Percentiles rank a stretch among this genome's conserved stretches.
These are phyloP conservation scores for Boletus pseudo-olivaceus DNA, from an alignment of 768 basidiomycete genomes.

Conservation along the genomic window DNA sequence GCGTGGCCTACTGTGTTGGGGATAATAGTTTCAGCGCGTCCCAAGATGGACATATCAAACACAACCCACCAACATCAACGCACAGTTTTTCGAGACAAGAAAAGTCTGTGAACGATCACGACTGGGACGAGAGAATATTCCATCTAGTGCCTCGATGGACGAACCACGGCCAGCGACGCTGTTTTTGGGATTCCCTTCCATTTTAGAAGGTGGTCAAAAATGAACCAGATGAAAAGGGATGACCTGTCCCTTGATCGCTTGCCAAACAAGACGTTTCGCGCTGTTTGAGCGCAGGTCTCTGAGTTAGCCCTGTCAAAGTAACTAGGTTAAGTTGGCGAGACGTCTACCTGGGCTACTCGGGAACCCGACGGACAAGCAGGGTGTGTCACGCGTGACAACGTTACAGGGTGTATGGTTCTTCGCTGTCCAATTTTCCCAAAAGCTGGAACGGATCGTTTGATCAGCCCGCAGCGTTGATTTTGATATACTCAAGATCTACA, in stretches of 20 bases:
- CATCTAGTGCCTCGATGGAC: slow-evolving; percentile 10
- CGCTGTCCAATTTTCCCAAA: too few relatives aligned
- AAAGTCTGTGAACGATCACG: slow-evolving; percentile 11
- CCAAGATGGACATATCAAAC: slow-evolving; percentile 21
- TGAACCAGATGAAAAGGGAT: slow-evolving; percentile 28
- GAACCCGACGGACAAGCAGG: too few relatives aligned
- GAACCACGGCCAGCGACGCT: slow-evolving; percentile 11
- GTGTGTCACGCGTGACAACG: slow-evolving; percentile 16
- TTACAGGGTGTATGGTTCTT: slow-evolving; percentile 15
- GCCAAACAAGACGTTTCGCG: slow-evolving; percentile 17
- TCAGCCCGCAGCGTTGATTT: slow-evolving; percentile 9
- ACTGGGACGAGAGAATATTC: slow-evolving; percentile 19
- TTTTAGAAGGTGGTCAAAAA: slow-evolving; percentile 28
- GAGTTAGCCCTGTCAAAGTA: slow-evolving; percentile 1
- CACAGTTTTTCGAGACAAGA: slow-evolving; percentile 2
- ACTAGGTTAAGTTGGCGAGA: slow-evolving; percentile 5
- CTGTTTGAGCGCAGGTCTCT: slow-evolving; percentile 25
- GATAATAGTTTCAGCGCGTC: slow-evolving; percentile 7
- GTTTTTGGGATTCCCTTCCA: slow-evolving; percentile 27
- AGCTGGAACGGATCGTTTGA: too few relatives aligned
- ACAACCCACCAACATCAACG: not conserved
- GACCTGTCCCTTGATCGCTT: slow-evolving; percentile 32
- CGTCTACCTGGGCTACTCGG: not conserved
- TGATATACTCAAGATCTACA: slow-evolving; percentile 17
- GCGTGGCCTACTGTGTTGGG: slow-evolving; percentile 25